Percentiles rank a stretch among this genome's conserved stretches.
Evolutionary conservation across 306 rosid species (phyloP).

Genomic region (Urtica urens): DNA sequence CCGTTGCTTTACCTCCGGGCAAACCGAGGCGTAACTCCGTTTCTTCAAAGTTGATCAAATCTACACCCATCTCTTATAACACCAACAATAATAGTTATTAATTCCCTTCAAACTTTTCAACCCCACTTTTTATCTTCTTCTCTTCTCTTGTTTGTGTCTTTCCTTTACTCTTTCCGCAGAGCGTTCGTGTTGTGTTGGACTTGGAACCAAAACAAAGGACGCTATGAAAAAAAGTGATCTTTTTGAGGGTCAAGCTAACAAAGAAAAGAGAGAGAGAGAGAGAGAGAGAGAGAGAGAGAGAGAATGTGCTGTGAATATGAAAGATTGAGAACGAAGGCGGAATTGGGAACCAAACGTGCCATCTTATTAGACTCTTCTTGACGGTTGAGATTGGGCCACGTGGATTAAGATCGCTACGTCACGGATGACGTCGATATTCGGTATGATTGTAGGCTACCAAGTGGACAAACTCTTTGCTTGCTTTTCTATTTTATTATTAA

Average conservation of each 20-base stretch:
- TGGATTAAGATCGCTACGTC: conserved; percentile 20
- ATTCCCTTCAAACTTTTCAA: not conserved
- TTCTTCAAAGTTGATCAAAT: conserved; percentile 58
- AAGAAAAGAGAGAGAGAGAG: not conserved
- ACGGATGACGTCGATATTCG: conserved; percentile 29
- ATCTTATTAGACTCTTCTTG: not conserved
- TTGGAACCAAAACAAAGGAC: not conserved
- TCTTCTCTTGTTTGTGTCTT: not conserved
- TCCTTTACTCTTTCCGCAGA: not conserved
- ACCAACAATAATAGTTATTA: too few relatives aligned
- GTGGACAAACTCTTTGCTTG: not conserved
- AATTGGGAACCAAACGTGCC: not conserved
- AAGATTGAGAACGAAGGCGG: not conserved
- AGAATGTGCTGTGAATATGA: not conserved
- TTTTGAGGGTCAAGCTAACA: not conserved
- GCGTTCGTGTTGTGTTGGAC: too few relatives aligned
- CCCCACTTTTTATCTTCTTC: not conserved
- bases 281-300: not conserved
- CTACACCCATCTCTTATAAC: conserved; percentile 17
- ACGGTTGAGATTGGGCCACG: conserved; percentile 42
- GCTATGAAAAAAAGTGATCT: too few relatives aligned
- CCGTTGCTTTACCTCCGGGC: conserved; percentile 45
- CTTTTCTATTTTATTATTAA: not conserved
- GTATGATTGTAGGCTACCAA: conserved; percentile 29
- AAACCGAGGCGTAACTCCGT: conserved; percentile 76